Conservation (phyloP, 768 basidiomycete genomes). For the Hygrophorus russula region DNA sequence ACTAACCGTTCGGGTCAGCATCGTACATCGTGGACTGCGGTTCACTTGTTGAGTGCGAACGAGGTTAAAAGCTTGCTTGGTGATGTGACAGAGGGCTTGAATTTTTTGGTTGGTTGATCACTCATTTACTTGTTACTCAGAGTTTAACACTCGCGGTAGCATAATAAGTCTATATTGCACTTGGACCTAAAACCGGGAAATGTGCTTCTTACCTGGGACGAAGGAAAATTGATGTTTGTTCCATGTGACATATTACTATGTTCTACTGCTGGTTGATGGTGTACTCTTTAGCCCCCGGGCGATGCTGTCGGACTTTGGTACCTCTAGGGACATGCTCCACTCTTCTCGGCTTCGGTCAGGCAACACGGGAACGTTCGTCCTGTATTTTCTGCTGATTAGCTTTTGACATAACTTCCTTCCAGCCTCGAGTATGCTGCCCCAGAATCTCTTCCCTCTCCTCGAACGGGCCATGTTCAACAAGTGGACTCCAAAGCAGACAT, state of each 20-base stretch:
- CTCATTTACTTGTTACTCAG: not conserved
- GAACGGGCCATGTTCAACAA: conserved; percentile 53
- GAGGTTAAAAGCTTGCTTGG: conserved; percentile 74
- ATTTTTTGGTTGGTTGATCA: conserved; percentile 57
- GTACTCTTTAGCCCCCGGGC: conserved; percentile 62
- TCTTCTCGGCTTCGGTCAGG: conserved; percentile 63
- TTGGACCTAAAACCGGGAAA: conserved; percentile 93
- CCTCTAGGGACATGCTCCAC: conserved; percentile 82
- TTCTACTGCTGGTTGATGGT: not conserved
- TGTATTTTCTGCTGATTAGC: not conserved
- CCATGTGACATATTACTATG: not conserved
- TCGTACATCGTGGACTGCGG: conserved; percentile 48
- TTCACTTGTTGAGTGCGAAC: conserved; percentile 77
- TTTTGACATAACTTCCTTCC: not conserved
- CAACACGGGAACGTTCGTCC: conserved; percentile 88
- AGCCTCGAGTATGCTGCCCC: conserved; percentile 86
- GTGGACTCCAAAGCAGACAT: conserved; percentile 88
- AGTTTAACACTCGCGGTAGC: conserved; percentile 30
- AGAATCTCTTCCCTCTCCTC: conserved; percentile 66
- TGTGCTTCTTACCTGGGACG: conserved; percentile 86
- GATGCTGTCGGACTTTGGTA: conserved; percentile 94
- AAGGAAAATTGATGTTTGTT: conserved; percentile 67
- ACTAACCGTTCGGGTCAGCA: conserved; percentile 9
- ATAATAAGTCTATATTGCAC: conserved; percentile 78
- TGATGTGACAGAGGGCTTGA: conserved; percentile 80